These are phyloP conservation scores for Jimgerdemannia lactiflua DNA, from an alignment of 192 early-diverging fungal genomes.

Conservation along the genomic window DNA sequence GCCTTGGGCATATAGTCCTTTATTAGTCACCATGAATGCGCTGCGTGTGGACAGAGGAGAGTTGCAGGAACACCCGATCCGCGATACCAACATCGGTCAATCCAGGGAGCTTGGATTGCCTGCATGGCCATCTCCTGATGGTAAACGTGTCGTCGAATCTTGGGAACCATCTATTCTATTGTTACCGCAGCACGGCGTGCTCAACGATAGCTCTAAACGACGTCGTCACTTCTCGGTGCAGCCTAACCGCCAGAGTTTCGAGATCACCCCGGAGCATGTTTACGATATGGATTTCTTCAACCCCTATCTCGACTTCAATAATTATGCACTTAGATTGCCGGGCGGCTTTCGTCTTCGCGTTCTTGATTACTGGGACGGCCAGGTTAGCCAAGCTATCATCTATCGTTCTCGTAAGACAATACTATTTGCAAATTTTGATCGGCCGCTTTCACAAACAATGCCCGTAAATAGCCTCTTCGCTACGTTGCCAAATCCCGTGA, in stretches of 20 bases:
- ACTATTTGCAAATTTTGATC: conserved; percentile 3
- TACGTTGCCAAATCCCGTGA: conserved; percentile 66
- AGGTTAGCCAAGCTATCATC: conserved; percentile 43
- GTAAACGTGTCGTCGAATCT: conserved; percentile 30
- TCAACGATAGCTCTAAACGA: conserved; percentile 39
- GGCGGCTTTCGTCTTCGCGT: conserved; percentile 41
- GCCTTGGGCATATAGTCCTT: conserved; percentile 71
- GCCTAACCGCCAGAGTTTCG: background rate
- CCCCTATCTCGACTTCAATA: conserved; percentile 45
- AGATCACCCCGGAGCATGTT: conserved; percentile 62
- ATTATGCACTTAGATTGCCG: conserved; percentile 29
- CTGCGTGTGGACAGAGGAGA: conserved; percentile 48
- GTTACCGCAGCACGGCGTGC: conserved; percentile 11
- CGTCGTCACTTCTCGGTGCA: conserved; percentile 17
- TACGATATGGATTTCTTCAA: conserved; percentile 74
- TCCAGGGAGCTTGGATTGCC: conserved; percentile 12
- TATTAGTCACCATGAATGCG: conserved; percentile 73
- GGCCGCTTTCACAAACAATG: conserved; percentile 40
- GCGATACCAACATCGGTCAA: conserved; percentile 7
- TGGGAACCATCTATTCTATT: conserved; percentile 4
- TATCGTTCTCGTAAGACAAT: too few species aligned
- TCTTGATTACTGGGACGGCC: conserved; percentile 52
- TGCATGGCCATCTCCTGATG: conserved; percentile 36
- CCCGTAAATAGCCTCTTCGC: conserved; percentile 60
- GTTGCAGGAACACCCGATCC: conserved; percentile 18